phyloP scores from a whole-genome alignment of 164 flowering plant genomes.

The Paratinospora sagittata region DNA sequence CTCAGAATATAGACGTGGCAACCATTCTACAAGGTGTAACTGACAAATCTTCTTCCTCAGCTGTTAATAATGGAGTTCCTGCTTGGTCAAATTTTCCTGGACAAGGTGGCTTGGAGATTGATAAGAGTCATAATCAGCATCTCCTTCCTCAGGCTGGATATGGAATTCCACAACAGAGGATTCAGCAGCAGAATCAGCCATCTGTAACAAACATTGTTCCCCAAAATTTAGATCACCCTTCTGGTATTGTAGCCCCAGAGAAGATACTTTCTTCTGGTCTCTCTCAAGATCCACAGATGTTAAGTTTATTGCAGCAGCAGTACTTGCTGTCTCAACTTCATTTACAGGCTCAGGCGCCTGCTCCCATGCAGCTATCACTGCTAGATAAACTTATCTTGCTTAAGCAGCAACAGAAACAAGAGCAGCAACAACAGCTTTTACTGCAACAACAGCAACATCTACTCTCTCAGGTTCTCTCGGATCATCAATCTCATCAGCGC shows the following conservation, averaged over 20 bases:
- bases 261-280: conserved; percentile 53
- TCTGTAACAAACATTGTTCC: conserved; percentile 40
- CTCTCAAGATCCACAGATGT: conserved; percentile 71
- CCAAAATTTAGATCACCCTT: conserved; percentile 45
- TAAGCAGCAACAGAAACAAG: conserved; percentile 73
- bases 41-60: conserved; percentile 42
- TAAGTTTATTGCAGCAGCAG: conserved; percentile 73
- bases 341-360: conserved; percentile 55
- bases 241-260: conserved; percentile 46
- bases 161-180: conserved; percentile 59
- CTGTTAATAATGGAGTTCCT: conserved; percentile 36
- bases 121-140: conserved; percentile 47
- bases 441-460: conserved; percentile 62
- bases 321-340: conserved; percentile 48
- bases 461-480: conserved; percentile 68
- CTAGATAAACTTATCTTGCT: conserved; percentile 61
- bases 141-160: conserved; percentile 48
- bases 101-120: conserved; percentile 48
- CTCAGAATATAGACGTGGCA: conserved; percentile 53
- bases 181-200: conserved; percentile 51
- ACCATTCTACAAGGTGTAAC: conserved; percentile 59
- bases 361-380: conserved; percentile 47
- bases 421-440: conserved; percentile 44
- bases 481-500: conserved; percentile 48
- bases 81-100: conserved; percentile 66